These are phyloP conservation scores for Drosera spatulata DNA, from an alignment of 179 eudicot genomes.

Conservation along the genomic window DNA sequence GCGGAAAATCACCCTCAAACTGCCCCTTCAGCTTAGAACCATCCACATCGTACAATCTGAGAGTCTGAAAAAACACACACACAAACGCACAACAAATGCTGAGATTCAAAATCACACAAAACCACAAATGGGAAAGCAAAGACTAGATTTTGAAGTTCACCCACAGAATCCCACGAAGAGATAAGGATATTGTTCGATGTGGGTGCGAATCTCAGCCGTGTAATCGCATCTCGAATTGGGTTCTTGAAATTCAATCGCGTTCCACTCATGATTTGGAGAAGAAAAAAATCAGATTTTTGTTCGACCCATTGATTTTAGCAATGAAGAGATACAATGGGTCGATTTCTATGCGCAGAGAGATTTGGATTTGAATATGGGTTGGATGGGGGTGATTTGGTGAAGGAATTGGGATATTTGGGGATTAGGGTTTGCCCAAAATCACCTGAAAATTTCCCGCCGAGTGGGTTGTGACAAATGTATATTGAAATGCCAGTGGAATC, in stretches of 20 bases:
- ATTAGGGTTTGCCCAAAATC: background rate
- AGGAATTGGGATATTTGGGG: background rate
- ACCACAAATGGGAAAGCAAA: background rate
- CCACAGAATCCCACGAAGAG: slow-evolving; percentile 89
- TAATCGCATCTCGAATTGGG: slow-evolving; percentile 57
- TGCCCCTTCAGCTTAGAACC: slow-evolving; percentile 32
- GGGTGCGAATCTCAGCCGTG: slow-evolving; percentile 76
- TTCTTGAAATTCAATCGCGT: slow-evolving; percentile 32
- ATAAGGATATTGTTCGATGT: slow-evolving; percentile 62
- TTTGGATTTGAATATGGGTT: background rate
- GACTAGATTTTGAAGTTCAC: slow-evolving; percentile 3
- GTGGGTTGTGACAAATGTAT: background rate
- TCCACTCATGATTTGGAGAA: slow-evolving; percentile 23
- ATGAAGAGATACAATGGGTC: background rate
- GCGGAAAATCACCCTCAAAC: slow-evolving; percentile 43
- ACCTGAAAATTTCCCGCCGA: slow-evolving; percentile 3
- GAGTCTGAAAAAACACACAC: slow-evolving; percentile 23
- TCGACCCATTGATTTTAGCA: background rate
- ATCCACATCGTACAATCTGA: slow-evolving; percentile 66
- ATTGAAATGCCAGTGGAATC: too few species aligned
- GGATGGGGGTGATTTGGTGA: background rate
- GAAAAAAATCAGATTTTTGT: background rate
- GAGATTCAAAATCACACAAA: background rate
- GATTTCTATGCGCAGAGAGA: background rate
- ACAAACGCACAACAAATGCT: too few species aligned